Percentiles rank a stretch among this genome's conserved stretches.
Evolutionary conservation across 23 red algal genomes (phyloP).

Genomic region (Gracilaria domingensis): DNA sequence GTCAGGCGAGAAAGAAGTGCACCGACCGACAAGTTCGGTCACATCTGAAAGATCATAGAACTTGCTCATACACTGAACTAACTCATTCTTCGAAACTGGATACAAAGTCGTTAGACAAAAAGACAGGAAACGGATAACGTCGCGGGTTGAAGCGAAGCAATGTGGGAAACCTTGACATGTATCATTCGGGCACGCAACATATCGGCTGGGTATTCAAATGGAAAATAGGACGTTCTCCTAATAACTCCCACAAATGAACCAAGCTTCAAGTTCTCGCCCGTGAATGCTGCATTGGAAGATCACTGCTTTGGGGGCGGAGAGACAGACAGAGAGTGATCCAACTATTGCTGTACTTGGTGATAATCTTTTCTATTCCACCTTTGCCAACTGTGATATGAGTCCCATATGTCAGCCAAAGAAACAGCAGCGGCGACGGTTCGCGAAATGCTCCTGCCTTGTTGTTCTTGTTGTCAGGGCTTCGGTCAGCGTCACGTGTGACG

Average conservation of each 20-base stretch:
- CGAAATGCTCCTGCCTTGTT: not conserved
- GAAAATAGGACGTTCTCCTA: too few relatives aligned
- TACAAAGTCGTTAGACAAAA: not conserved
- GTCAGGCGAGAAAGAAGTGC: conserved; percentile 52
- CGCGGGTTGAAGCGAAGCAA: not conserved
- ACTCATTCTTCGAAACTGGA: not conserved
- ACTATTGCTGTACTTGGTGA: too few relatives aligned
- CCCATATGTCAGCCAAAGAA: not conserved
- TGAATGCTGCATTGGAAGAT: too few relatives aligned
- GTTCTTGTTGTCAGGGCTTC: not conserved
- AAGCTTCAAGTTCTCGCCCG: too few relatives aligned
- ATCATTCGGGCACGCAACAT: too few relatives aligned
- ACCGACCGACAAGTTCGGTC: not conserved
- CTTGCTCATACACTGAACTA: not conserved
- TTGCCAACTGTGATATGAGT: not conserved
- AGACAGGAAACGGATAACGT: not conserved
- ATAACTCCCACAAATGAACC: too few relatives aligned
- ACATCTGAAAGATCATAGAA: not conserved
- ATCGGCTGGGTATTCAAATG: too few relatives aligned
- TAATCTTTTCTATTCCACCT: too few relatives aligned
- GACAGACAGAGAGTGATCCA: too few relatives aligned
- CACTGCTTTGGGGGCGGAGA: too few relatives aligned
- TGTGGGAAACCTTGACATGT: not conserved
- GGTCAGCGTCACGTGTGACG: not conserved
- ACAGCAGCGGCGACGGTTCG: not conserved